A percentile compares a stretch with the other conserved stretches of the same genome.
phyloP scores from a whole-genome alignment of 2,329 filamentous ascomycete genomes.

The Fusarium luffae region DNA sequence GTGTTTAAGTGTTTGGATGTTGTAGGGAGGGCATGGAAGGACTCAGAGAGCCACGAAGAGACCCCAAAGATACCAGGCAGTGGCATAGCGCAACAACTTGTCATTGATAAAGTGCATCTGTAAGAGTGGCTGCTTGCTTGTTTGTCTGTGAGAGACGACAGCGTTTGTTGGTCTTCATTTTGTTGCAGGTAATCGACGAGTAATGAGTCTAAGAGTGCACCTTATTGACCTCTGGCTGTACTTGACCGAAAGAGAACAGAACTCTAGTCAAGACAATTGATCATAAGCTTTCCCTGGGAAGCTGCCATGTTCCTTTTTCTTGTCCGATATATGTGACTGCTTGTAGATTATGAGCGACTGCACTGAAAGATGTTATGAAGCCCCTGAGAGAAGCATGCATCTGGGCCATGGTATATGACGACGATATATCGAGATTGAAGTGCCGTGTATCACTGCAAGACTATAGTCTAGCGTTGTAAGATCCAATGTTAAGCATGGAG shows the following conservation, averaged over 20 bases:
- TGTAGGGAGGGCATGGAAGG: too few species aligned
- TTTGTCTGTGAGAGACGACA: neutral
- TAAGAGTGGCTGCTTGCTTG: neutral
- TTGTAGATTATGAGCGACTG: neutral
- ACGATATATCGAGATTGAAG: neutral
- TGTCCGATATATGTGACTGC: neutral
- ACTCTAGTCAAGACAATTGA: neutral
- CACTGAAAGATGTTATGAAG: neutral
- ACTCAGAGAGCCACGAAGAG: neutral
- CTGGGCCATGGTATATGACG: neutral
- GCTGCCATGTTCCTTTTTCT: neutral
- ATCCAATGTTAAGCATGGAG: fast-evolving
- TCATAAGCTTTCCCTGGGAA: neutral
- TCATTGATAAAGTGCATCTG: neutral
- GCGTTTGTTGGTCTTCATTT: neutral
- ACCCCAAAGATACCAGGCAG: neutral
- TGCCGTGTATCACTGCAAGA: neutral
- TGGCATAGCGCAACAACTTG: neutral
- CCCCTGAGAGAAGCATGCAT: neutral
- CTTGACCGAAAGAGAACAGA: neutral
- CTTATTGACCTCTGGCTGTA: neutral
- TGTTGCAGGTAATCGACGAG: neutral
- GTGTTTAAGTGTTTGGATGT: neutral
- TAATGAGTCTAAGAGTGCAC: neutral
- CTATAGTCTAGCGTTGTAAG: fast-evolving